Evolutionary conservation across 31 red algal genomes (phyloP), one percentile per base, ranked within the genome.

Genomic region (Asparagopsis taxiformis): DNA sequence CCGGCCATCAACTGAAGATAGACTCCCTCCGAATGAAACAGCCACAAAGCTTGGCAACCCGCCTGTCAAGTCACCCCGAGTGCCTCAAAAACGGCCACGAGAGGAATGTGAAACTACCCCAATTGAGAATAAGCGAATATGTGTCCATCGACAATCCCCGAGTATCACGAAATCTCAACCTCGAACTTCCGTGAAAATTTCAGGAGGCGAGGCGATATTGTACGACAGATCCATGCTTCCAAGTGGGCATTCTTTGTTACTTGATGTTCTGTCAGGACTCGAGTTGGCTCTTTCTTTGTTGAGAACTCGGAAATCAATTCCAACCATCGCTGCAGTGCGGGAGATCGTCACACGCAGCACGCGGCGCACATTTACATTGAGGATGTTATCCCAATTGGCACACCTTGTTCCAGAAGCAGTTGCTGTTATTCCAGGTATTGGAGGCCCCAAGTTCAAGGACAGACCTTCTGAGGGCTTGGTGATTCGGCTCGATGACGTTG

Each of bases 201-300:
- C 85, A 2, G 85, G 85, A 32, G 85, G 70, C 54, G 85, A 89
- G 21, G 85, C 85, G 21, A 37, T 89, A 3, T 46, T 73, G 48
- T 80, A 89, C 31, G 72, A 66, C 58, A 65, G 68, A 15, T 54
- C 35, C 50, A 74, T 80, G 85, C 60, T 89, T 33, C 85, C 85
- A 24, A 37, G 37, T 24, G 58, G 52, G 19, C 58, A 79, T 48
- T 35, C 55, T n/a, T 59, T 89, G n/a, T 61, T 89, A 6, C 31
- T 89, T n/a, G 85, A 89, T 41, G 62, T 72, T 6, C 60, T 89
- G 15, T 41, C 46, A 6, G 59, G 48, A 17, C 36, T 89, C 0
- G 85, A 89, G 62, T 44, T 58, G 2, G 85, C 85, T 29, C 37
- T 89, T 1, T 22, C 68, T 30, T 55, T 89, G 57, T 64, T 89